A percentile compares a stretch with the other conserved stretches of the same genome.
Conservation (phyloP, 2,329 filamentous ascomycete species). For the Aspergillus phoenicis region DNA sequence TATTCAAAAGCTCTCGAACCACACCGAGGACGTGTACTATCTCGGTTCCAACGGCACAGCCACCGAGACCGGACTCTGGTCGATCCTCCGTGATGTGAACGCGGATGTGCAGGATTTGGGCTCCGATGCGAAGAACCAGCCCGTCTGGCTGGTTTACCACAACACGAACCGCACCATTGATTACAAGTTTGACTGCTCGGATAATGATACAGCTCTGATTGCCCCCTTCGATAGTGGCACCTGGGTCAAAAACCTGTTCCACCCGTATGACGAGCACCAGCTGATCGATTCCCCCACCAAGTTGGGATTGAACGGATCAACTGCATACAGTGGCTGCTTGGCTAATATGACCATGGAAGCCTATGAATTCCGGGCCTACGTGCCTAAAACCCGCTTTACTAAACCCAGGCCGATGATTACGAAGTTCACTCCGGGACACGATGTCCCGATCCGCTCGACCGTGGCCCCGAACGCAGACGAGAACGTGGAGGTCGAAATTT, state of each 20-base stretch:
- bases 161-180: slow-evolving; percentile 50
- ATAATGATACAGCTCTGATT: slow-evolving; percentile 51
- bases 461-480: slow-evolving; percentile 44
- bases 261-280: slow-evolving; percentile 58
- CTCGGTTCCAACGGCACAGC: slow-evolving; percentile 54
- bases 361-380: slow-evolving; percentile 63
- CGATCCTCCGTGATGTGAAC: slow-evolving; percentile 55
- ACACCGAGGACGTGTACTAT: slow-evolving; percentile 52
- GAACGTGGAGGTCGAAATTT: slow-evolving; percentile 53
- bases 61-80: slow-evolving; percentile 63
- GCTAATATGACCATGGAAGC: slow-evolving; percentile 53
- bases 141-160: slow-evolving; percentile 47
- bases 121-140: slow-evolving; percentile 45
- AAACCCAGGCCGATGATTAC: slow-evolving; percentile 60
- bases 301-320: slow-evolving; percentile 51
- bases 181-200: slow-evolving; percentile 60
- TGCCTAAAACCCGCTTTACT: slow-evolving; percentile 54
- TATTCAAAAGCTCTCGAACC: slow-evolving; percentile 57
- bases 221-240: slow-evolving; percentile 58
- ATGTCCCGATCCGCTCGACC: slow-evolving; percentile 55
- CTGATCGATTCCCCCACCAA: slow-evolving; percentile 49
- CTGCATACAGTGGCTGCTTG: slow-evolving; percentile 57
- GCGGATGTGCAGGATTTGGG: slow-evolving; percentile 54
- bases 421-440: slow-evolving; percentile 62
- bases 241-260: slow-evolving; percentile 64